phyloP scores from a whole-genome alignment of 352 stramenopile genomes.

The Phytophthora litchii region DNA sequence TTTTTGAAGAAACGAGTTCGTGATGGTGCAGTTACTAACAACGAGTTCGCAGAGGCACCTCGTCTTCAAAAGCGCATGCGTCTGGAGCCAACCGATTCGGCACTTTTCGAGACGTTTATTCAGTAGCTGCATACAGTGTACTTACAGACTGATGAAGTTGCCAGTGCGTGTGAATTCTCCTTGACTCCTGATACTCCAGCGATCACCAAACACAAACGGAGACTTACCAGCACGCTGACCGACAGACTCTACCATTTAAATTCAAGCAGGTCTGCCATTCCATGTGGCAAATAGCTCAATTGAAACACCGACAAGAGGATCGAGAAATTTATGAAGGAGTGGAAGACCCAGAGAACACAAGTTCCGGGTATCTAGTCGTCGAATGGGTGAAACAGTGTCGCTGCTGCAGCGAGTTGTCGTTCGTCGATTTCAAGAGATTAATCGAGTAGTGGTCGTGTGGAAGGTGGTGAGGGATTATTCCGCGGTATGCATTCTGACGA shows the following conservation, averaged over 20 bases:
- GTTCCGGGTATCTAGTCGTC: constrained; percentile 26
- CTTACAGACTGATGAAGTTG: constrained; percentile 23
- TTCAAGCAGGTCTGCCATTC: constrained; percentile 31
- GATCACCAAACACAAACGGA: constrained; percentile 27
- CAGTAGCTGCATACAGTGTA: constrained; percentile 35
- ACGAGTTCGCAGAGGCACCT: constrained; percentile 9
- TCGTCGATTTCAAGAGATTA: constrained; percentile 48
- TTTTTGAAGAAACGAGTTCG: constrained; percentile 32
- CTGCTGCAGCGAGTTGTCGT: constrained; percentile 37
- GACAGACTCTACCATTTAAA: constrained; percentile 34
- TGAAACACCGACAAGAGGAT: constrained; percentile 33
- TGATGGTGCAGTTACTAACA: constrained; percentile 10
- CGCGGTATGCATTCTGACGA: constrained; percentile 37
- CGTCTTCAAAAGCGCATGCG: constrained; percentile 28
- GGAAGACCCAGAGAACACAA: constrained; percentile 27
- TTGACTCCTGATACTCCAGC: background rate
- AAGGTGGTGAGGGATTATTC: constrained; percentile 39
- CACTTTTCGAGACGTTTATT: constrained; percentile 44
- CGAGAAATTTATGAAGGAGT: constrained; percentile 19
- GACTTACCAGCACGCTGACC: constrained; percentile 26
- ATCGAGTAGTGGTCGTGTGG: constrained; percentile 69
- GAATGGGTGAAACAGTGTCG: constrained; percentile 23
- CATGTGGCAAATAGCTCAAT: constrained; percentile 30
- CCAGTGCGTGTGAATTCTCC: constrained; percentile 16
- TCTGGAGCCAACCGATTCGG: constrained; percentile 33